These are phyloP conservation scores for Aspergillus ustus DNA, from an alignment of 2,329 filamentous ascomycete species.

Conservation along the genomic window DNA sequence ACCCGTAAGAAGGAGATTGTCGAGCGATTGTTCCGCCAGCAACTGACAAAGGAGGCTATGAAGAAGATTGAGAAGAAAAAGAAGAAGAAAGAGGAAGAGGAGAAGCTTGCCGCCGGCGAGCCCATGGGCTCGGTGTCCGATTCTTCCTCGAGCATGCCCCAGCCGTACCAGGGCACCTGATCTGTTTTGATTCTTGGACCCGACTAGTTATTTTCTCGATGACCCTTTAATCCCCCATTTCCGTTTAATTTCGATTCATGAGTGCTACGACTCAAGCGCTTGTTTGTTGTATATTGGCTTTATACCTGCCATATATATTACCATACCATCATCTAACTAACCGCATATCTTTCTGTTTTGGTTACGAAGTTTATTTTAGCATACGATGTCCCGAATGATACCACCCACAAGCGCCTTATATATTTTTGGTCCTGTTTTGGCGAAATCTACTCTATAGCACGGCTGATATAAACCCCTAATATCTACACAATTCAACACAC, in stretches of 20 bases:
- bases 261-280: not conserved
- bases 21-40: constrained; percentile 75
- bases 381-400: not conserved
- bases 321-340: not conserved
- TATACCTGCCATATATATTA: not conserved
- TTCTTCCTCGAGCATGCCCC: constrained; percentile 23
- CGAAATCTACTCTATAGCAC: not conserved
- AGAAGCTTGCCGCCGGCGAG: constrained; percentile 5
- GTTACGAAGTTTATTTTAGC: not conserved
- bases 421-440: not conserved
- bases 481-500: not conserved
- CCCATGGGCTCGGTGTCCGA: constrained; percentile 14
- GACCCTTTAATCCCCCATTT: not conserved
- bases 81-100: constrained; percentile 34
- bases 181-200: not conserved
- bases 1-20: constrained; percentile 87
- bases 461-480: not conserved
- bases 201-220: not conserved
- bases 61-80: constrained; percentile 58
- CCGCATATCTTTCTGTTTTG: not conserved
- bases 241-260: not conserved
- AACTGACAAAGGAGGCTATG: constrained; percentile 71
- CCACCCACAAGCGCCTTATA: not conserved
- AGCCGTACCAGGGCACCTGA: constrained; percentile 6
- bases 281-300: not conserved